These are phyloP conservation scores for Microcera coccophila DNA, from an alignment of 2,329 filamentous ascomycete species.

Conservation along the genomic window DNA sequence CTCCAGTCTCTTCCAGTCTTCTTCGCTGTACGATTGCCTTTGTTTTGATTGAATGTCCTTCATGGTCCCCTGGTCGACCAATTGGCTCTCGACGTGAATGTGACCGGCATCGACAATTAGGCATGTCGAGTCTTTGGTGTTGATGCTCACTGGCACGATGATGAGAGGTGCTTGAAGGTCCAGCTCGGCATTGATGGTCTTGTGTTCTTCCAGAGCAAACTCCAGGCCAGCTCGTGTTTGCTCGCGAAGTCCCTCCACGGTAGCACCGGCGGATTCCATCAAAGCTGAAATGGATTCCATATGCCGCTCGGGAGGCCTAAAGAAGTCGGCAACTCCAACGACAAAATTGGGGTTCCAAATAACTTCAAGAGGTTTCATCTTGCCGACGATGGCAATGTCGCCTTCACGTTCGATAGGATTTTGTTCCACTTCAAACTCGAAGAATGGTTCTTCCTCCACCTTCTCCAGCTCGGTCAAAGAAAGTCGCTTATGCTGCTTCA, in stretches of 20 bases:
- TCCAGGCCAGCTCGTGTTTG: conserved; percentile 94
- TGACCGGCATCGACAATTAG: conserved; percentile 95
- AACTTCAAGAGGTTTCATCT: conserved; percentile 91
- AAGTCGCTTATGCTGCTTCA: conserved; percentile 44
- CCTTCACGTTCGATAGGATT: conserved; percentile 91
- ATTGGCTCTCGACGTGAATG: conserved; percentile 86
- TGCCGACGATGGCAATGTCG: conserved; percentile 84
- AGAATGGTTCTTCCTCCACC: conserved; percentile 69
- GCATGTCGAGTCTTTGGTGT: conserved; percentile 73
- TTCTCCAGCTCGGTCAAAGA: conserved; percentile 53
- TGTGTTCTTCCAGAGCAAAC: conserved; percentile 95
- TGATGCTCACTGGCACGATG: conserved; percentile 92
- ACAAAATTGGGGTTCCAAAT: conserved; percentile 96
- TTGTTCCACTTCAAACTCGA: conserved; percentile 87
- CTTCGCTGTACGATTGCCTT: conserved; percentile 77
- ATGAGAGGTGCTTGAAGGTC: conserved; percentile 95
- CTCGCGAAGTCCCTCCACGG: conserved; percentile 88
- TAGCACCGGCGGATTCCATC: conserved; percentile 92
- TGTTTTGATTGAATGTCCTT: conserved; percentile 89
- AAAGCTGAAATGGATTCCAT: conserved; percentile 98
- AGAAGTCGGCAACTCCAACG: conserved; percentile 88
- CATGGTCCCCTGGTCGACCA: conserved; percentile 88
- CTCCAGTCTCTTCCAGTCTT: conserved; percentile 84
- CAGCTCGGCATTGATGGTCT: conserved; percentile 93
- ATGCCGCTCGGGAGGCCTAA: conserved; percentile 90